phyloP scores from a whole-genome alignment of 2,329 filamentous ascomycete genomes.

The Xylariaceae sp. region DNA sequence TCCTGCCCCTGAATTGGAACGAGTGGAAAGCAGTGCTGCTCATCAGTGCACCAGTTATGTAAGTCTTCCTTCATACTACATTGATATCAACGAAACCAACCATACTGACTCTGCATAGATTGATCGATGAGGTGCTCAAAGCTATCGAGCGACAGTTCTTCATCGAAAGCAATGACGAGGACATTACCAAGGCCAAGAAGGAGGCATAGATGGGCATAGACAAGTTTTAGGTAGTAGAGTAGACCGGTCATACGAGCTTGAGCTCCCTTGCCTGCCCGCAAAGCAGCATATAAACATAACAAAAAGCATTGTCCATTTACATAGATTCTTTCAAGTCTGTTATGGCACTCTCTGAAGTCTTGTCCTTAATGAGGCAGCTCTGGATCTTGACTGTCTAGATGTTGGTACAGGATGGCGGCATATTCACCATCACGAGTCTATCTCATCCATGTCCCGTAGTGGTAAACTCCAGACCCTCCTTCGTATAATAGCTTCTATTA shows the following conservation, averaged over 20 bases:
- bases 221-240: constrained; percentile 43
- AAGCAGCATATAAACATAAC: constrained; percentile 19
- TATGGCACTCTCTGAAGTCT: neutral
- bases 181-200: constrained; percentile 58
- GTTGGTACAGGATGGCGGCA: constrained; percentile 35
- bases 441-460: constrained; percentile 19
- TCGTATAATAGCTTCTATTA: constrained; percentile 8
- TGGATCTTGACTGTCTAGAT: constrained; percentile 18
- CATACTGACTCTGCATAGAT: constrained; percentile 50
- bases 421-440: constrained; percentile 25
- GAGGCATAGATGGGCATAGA: constrained; percentile 42
- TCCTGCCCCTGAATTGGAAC: constrained; percentile 80
- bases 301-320: constrained; percentile 15
- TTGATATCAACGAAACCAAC: neutral
- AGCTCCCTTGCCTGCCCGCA: constrained; percentile 23
- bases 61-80: constrained; percentile 52
- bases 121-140: constrained; percentile 88
- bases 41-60: constrained; percentile 93
- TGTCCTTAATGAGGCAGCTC: constrained; percentile 17
- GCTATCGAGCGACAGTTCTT: constrained; percentile 74
- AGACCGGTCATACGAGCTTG: constrained; percentile 44
- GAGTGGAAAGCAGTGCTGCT: constrained; percentile 93
- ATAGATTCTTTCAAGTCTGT: constrained; percentile 2
- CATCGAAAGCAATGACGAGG: constrained; percentile 55
- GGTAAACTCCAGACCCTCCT: constrained; percentile 2